Percentiles rank a stretch among this genome's conserved stretches.
Conservation (phyloP, 2,329 filamentous ascomycete genomes). For the Trichophyton simii region DNA sequence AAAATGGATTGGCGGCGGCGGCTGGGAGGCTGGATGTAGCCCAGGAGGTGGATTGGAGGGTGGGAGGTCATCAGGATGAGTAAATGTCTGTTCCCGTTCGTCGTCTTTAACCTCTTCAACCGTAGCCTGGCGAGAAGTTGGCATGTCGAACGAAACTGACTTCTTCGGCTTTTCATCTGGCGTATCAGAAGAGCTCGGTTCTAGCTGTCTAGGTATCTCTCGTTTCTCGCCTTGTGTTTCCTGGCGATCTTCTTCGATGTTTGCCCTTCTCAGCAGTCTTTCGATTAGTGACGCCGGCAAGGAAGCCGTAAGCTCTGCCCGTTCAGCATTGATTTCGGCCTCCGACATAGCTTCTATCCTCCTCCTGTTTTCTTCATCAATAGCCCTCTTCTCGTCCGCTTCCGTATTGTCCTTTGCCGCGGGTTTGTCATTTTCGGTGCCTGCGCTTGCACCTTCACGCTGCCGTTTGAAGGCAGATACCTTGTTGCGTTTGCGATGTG, state of each 20-base stretch:
- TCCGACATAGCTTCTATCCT: slow-evolving; percentile 65
- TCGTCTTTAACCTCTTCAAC: slow-evolving; percentile 5
- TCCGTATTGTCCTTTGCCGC: slow-evolving; percentile 18
- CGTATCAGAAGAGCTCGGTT: slow-evolving; percentile 2
- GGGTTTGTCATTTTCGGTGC: slow-evolving; percentile 12
- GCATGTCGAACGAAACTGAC: slow-evolving; percentile 21
- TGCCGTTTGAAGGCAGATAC: slow-evolving; percentile 71
- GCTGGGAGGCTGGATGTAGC: slow-evolving; percentile 29
- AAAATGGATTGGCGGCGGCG: slow-evolving; percentile 31
- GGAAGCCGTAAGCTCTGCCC: slow-evolving; percentile 64
- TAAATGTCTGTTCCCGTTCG: slow-evolving; percentile 2
- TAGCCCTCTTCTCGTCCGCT: slow-evolving; percentile 53
- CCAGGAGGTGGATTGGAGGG: slow-evolving; percentile 27
- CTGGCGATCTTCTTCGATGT: slow-evolving; percentile 50
- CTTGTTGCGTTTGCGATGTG: slow-evolving; percentile 63
- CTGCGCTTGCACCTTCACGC: slow-evolving; percentile 23
- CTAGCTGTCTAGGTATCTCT: not conserved
- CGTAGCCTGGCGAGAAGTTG: slow-evolving; percentile 7
- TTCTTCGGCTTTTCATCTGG: slow-evolving; percentile 13
- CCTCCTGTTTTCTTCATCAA: slow-evolving; percentile 70
- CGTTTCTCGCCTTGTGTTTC: slow-evolving; percentile 5
- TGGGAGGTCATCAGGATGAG: slow-evolving; percentile 22
- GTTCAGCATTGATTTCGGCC: slow-evolving; percentile 68
- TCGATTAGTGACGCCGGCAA: slow-evolving; percentile 66
- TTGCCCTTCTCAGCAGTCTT: slow-evolving; percentile 61